phyloP scores from a whole-genome alignment of 345 rosid species.

The Viola odorata region DNA sequence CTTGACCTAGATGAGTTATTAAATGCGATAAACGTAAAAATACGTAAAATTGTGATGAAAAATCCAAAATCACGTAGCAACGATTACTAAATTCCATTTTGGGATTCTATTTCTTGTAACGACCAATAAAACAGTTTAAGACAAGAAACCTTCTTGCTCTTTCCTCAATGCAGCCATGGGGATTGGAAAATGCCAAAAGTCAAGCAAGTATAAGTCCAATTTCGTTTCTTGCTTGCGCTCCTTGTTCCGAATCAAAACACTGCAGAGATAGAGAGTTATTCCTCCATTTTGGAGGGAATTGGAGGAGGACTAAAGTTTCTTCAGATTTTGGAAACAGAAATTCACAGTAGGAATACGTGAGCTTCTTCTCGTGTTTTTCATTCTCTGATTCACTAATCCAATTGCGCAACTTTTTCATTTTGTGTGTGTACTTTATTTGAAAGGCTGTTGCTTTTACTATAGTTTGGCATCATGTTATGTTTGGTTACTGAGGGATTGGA shows the following conservation, averaged over 20 bases:
- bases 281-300: conserved; percentile 17
- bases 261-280: not conserved
- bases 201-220: conserved; percentile 27
- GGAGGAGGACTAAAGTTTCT: conserved; percentile 23
- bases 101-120: too few species aligned
- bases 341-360: conserved; percentile 14
- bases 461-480: not conserved
- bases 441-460: not conserved
- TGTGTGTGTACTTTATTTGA: not conserved
- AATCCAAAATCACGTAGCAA: too few species aligned
- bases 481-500: too few species aligned
- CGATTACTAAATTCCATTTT: too few species aligned
- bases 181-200: conserved; percentile 20
- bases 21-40: too few species aligned
- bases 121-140: too few species aligned
- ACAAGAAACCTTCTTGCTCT: conserved; percentile 20
- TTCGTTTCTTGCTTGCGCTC: conserved; percentile 4
- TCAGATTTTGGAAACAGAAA: conserved; percentile 14
- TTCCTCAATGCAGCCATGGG: conserved; percentile 45
- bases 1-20: too few species aligned
- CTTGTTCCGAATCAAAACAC: conserved; percentile 1
- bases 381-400: conserved; percentile 11
- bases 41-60: too few species aligned
- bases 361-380: conserved; percentile 32
- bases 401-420: conserved; percentile 6